These are phyloP conservation scores for Chaetomidium leptoderma DNA, from an alignment of 495 filamentous ascomycete species.

Conservation along the genomic window DNA sequence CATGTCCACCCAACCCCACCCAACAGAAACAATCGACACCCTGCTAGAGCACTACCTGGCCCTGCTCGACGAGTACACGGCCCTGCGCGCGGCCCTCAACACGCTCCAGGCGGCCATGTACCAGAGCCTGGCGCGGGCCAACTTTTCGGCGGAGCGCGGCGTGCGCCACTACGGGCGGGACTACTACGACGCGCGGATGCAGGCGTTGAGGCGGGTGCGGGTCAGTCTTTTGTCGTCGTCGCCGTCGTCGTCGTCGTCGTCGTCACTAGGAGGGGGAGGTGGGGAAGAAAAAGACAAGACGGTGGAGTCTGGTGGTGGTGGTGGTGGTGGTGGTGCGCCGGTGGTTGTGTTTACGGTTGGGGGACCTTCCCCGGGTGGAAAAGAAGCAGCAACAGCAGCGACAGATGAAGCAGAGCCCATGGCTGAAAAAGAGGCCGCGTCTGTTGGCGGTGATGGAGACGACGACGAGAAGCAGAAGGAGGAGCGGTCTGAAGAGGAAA, in stretches of 20 bases:
- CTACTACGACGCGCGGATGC: conserved; percentile 70
- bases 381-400: conserved; percentile 3
- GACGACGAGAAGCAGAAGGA: neutral
- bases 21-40: conserved; percentile 49
- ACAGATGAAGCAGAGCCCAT: too few species aligned
- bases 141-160: conserved; percentile 61
- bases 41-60: conserved; percentile 66
- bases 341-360: conserved; percentile 5
- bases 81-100: conserved; percentile 52
- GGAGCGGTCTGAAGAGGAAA: neutral
- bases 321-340: neutral
- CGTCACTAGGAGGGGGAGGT: neutral
- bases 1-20: neutral
- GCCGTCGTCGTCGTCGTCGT: neutral
- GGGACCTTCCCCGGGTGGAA: neutral
- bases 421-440: neutral
- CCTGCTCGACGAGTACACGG: conserved; percentile 67
- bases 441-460: neutral
- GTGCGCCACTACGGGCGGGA: conserved; percentile 58
- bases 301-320: neutral
- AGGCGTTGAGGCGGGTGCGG: conserved; percentile 46
- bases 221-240: conserved; percentile 12
- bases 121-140: conserved; percentile 62
- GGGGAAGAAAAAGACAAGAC: too few species aligned
- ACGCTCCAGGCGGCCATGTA: conserved; percentile 51